These are phyloP conservation scores for Halophytophthora batemanensis DNA, from an alignment of 352 stramenopile species.

Conservation along the genomic window DNA sequence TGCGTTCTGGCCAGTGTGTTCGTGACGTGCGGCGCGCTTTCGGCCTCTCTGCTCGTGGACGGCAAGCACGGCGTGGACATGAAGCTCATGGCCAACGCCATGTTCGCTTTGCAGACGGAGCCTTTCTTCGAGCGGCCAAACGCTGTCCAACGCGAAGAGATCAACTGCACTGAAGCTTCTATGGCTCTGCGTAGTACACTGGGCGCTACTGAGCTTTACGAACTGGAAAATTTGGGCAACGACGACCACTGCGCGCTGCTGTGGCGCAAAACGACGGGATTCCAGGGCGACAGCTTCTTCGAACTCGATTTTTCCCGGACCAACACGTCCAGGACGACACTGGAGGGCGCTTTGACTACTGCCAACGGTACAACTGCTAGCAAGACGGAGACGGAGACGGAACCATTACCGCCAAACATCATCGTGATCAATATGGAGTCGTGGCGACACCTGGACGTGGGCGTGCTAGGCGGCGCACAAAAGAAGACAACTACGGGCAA, in stretches of 20 bases:
- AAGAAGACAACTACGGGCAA: conserved; percentile 47
- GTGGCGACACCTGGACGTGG: conserved; percentile 62
- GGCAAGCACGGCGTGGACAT: conserved; percentile 50
- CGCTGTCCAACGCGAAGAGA: conserved; percentile 40
- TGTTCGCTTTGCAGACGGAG: conserved; percentile 59
- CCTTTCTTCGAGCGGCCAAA: conserved; percentile 45
- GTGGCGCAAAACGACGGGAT: conserved; percentile 60
- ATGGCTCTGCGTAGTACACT: conserved; percentile 45
- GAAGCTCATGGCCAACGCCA: conserved; percentile 70
- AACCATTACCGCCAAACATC: conserved; percentile 64
- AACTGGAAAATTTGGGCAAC: conserved; percentile 43
- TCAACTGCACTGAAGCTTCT: conserved; percentile 64
- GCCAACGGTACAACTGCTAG: conserved; percentile 1
- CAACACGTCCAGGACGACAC: conserved; percentile 20
- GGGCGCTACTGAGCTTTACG: conserved; percentile 41
- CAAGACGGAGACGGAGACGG: conserved; percentile 8
- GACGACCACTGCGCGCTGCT: conserved; percentile 60
- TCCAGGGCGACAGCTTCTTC: conserved; percentile 48
- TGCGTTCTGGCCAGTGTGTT: conserved; percentile 31
- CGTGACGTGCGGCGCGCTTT: conserved; percentile 32
- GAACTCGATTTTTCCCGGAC: conserved; percentile 25
- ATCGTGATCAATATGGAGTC: conserved; percentile 78
- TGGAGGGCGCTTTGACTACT: conserved; percentile 1
- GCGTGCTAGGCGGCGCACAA: conserved; percentile 49
- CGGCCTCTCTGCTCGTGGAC: conserved; percentile 46